Base-by-base conservation (phyloP, 2,329 filamentous ascomycete genomes). In the Fusarium pseudocircinatum region DNA sequence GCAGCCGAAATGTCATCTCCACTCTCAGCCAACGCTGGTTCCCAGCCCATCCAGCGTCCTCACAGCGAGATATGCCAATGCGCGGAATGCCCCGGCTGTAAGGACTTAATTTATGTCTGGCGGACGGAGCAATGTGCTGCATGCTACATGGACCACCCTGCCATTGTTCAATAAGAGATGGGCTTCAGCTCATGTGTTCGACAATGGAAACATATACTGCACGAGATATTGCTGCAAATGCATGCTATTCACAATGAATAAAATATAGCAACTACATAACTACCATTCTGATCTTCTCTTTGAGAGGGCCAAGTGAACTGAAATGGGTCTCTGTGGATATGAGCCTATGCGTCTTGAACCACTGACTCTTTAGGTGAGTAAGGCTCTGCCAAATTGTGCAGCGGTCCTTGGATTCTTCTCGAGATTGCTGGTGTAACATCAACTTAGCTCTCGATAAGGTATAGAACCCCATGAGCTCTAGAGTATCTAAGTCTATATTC, bases 401-500 rank as follows among this genome's bases (percentile, higher is more conserved):
- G 6, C 12, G 34, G 11, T 6, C 22, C 10, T 12, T 18, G 2
- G 8, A 16, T 36, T 36, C 34, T 36, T 36, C 34, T 36, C 34
- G 15, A 36, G 34, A 9, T 36, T 4, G 15, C 34, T 4, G 34
- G 7, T 36, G 34, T 36, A 36, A 8, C 7, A 9, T 9, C 15
- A 36, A 16, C 34, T 16, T 36, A 4, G 3, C 34, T 16, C 34
- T 8, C 15, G 34, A 36, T 36, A 1, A 36, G 2, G 15, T 36
- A 36, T 36, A 9, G 34, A 16, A 16, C 34, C 7, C 8, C 12
- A 18, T 15, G 13, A 8, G 12, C 30, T 15, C 16, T 2, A 24
- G 6, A 16, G 2, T 7, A 12, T 11, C 18, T 16, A 12, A 22
- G 2, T 10, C 6, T 22, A 2, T 2, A 5, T 22, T 7, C 3